A percentile compares a stretch with the other conserved stretches of the same genome.
Conservation (phyloP, 1,139 yeast genomes). For the Pichia sp. region DNA sequence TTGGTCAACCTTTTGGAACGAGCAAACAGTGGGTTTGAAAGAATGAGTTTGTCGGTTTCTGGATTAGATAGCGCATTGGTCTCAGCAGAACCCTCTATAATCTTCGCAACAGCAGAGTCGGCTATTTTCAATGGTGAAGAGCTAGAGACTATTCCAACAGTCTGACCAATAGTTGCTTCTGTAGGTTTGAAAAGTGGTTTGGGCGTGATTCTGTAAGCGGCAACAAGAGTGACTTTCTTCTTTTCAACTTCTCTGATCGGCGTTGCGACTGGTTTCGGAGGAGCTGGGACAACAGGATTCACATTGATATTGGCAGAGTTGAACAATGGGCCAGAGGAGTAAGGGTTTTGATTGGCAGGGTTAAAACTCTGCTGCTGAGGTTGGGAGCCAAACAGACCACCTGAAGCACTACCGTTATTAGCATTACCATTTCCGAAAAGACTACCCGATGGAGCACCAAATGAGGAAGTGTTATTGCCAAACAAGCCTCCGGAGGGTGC, state of each 20-base stretch:
- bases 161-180: slow-evolving; percentile 21
- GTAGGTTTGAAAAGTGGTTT: slow-evolving; percentile 36
- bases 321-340: slow-evolving; percentile 50
- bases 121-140: slow-evolving; percentile 25
- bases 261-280: slow-evolving; percentile 28
- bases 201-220: slow-evolving; percentile 63
- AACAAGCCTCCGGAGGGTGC: slow-evolving; percentile 27
- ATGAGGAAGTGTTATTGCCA: slow-evolving; percentile 29
- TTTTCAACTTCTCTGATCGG: slow-evolving; percentile 57
- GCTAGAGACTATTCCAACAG: slow-evolving; percentile 24
- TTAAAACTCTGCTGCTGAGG: slow-evolving; percentile 22
- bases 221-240: slow-evolving; percentile 55
- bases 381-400: slow-evolving; percentile 8
- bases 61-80: slow-evolving; percentile 32
- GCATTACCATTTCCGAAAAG: slow-evolving; percentile 26
- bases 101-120: slow-evolving; percentile 27
- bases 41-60: slow-evolving; percentile 62
- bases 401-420: slow-evolving; percentile 5
- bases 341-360: slow-evolving; percentile 52
- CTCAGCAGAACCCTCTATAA: slow-evolving; percentile 21
- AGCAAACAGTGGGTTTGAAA: slow-evolving; percentile 68
- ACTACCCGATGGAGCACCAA: slow-evolving; percentile 23
- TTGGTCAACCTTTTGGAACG: slow-evolving; percentile 58
- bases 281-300: slow-evolving; percentile 44
- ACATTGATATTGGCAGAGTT: slow-evolving; percentile 32